Base-by-base conservation (phyloP, 1,139 yeast genomes). In the Kodamaea arcana region DNA sequence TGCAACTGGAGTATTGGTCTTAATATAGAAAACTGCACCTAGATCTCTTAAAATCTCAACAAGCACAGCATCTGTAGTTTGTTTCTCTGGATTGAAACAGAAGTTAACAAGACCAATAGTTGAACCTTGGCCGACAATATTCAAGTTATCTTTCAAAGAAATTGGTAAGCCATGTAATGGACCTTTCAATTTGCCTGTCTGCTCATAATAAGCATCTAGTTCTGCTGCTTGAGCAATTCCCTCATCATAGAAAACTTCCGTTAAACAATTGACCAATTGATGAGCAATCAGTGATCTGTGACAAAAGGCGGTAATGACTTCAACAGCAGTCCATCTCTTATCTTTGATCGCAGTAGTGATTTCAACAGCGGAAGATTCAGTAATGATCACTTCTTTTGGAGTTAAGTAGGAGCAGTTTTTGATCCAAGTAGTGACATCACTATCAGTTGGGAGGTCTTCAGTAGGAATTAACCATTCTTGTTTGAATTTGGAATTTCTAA, bases 91-190 rank as follows among this genome's bases (percentile, higher is more conserved):
- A 27, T 51, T 52, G 38, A 47, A 55, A 41, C 53, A 48, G 37
- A 45, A 50, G 31, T 49, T 49, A 23, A 74, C 69, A 48, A 69
- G 69, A 5, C 81, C 81, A 28, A 73, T 53, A 8, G 73, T 61
- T 3, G 78, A 63, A 32, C 75, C 79, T 39, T 68, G 72, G 27
- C 81, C 82, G 33, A 58, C 58, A 31, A 75, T 54, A 39, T 64
- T 62, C 40, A 68, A 60, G 27, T 75, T 69, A 42, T 71, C 77
- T 46, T 76, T 76, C 37, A 65, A 51, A 0, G 69, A 62, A n/a
- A 65, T 51, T 9, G 76, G 71, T 22, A 65, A 42, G 0, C 71
- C 71, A 36, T 58, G 75, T 33, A 54, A 48, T 2, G 63, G 70
- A 30, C 64, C 73, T 32, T 39, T 45, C 24, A 47, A 37, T 15